Evolutionary conservation across 345 rosid genomes (phyloP).

Genomic region (Gossypium anomalum): DNA sequence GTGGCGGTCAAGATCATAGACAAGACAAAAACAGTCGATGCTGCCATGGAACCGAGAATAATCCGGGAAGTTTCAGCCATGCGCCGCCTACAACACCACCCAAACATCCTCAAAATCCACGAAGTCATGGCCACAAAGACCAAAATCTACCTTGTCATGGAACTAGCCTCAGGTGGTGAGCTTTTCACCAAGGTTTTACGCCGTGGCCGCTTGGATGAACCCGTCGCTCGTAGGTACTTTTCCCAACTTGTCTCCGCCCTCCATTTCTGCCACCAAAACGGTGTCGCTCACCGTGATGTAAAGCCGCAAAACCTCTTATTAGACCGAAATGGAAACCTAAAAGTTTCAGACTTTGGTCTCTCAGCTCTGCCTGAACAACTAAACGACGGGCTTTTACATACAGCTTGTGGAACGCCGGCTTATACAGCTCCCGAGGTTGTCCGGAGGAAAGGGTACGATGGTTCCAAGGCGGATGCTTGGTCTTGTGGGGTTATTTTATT

Average conservation of each 20-base stretch:
- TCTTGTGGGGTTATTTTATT: conserved; percentile 84
- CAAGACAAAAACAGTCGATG: conserved; percentile 37
- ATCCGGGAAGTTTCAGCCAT: conserved; percentile 77
- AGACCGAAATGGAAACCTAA: conserved; percentile 56
- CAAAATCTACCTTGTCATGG: conserved; percentile 78
- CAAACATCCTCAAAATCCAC: conserved; percentile 65
- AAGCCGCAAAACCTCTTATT: conserved; percentile 85
- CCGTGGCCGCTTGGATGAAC: conserved; percentile 44
- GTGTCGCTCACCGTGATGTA: conserved; percentile 81
- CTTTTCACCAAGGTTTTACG: conserved; percentile 44
- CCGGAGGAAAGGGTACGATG: conserved; percentile 49
- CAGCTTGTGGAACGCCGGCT: conserved; percentile 80
- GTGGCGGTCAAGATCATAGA: conserved; percentile 74
- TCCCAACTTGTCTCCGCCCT: conserved; percentile 81
- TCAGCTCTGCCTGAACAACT: conserved; percentile 68
- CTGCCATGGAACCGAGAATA: conserved; percentile 56
- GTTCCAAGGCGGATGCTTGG: conserved; percentile 79
- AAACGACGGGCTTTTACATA: conserved; percentile 48
- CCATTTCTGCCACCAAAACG: conserved; percentile 70
- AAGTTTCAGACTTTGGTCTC: conserved; percentile 77
- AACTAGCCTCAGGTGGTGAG: conserved; percentile 76
- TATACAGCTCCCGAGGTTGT: conserved; percentile 78
- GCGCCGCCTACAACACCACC: conserved; percentile 75
- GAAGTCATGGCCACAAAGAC: conserved; percentile 87
- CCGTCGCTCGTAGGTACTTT: conserved; percentile 57